Percentiles rank a stretch among this genome's conserved stretches.
phyloP scores from a whole-genome alignment of 192 early-diverging fungal species.

The Dissophora ornata region DNA sequence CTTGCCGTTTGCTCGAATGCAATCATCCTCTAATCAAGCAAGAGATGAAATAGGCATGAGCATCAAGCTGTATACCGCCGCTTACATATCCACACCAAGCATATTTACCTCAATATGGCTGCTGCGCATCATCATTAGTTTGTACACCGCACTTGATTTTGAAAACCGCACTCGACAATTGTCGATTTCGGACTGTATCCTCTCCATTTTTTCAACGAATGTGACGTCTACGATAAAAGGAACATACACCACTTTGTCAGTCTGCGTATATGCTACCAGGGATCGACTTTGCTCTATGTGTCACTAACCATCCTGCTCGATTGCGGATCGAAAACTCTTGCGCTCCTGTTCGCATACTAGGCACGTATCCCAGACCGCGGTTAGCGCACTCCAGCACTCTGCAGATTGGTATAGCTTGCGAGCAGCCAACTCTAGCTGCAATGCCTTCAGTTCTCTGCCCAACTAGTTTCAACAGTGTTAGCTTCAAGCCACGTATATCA shows the following conservation, averaged over 20 bases:
- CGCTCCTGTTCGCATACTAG: conserved; percentile 55
- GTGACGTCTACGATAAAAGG: conserved; percentile 13
- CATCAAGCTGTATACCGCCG: too few species aligned
- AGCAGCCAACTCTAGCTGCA: conserved; percentile 37
- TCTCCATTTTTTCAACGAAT: conserved; percentile 44
- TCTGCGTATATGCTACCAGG: too few species aligned
- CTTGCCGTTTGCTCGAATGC: conserved; percentile 82
- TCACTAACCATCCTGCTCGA: conserved; percentile 51
- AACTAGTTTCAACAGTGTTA: too few species aligned
- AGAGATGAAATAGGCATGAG: background rate
- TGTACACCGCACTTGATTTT: conserved; percentile 39
- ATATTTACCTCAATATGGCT: conserved; percentile 64
- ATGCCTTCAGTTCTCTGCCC: conserved; percentile 39
- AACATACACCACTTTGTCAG: too few species aligned
- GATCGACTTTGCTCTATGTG: too few species aligned
- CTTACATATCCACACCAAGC: too few species aligned
- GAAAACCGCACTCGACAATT: conserved; percentile 26
- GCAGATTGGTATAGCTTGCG: conserved; percentile 36
- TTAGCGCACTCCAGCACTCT: conserved; percentile 38
- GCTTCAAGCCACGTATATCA: too few species aligned
- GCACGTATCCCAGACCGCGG: conserved; percentile 58
- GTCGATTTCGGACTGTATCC: conserved; percentile 35
- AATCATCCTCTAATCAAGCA: conserved; percentile 66
- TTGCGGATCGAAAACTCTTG: conserved; percentile 46
- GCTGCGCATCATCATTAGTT: conserved; percentile 59